Percentiles rank a stretch among this genome's conserved stretches.
phyloP scores from a whole-genome alignment of 768 basidiomycete genomes.

The Psilocybe cubensis region DNA sequence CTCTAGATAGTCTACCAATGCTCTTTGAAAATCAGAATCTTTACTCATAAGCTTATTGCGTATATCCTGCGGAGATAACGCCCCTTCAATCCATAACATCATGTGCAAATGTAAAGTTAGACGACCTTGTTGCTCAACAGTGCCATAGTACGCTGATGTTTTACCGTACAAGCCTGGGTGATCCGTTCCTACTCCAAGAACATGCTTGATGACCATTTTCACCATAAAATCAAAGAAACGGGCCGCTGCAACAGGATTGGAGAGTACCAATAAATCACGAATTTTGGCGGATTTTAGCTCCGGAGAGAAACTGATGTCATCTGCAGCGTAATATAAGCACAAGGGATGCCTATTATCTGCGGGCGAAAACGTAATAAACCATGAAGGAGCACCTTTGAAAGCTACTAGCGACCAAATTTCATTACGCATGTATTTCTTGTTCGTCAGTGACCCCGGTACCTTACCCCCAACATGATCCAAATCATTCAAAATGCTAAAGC shows the following conservation, averaged over 20 bases:
- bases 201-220: conserved; percentile 31
- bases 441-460: conserved; percentile 26
- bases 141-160: conserved; percentile 38
- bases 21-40: conserved; percentile 27
- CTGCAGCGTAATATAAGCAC: conserved; percentile 35
- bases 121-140: conserved; percentile 42
- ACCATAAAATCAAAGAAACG: conserved; percentile 37
- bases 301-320: conserved; percentile 23
- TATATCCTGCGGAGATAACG: conserved; percentile 32
- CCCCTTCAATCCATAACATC: conserved; percentile 35
- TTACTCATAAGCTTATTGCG: conserved; percentile 24
- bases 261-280: background rate
- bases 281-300: background rate
- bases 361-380: conserved; percentile 42
- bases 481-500: conserved; percentile 26
- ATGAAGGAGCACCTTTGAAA: conserved; percentile 29
- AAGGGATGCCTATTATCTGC: conserved; percentile 36
- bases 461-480: conserved; percentile 29
- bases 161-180: conserved; percentile 31
- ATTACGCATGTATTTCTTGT: conserved; percentile 29
- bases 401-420: conserved; percentile 35
- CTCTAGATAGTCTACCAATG: conserved; percentile 35
- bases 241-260: conserved; percentile 22
- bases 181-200: conserved; percentile 23
- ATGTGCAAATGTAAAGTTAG: conserved; percentile 39